phyloP scores from a whole-genome alignment of 345 rosid genomes.

The Rhodamnia rubescens region DNA sequence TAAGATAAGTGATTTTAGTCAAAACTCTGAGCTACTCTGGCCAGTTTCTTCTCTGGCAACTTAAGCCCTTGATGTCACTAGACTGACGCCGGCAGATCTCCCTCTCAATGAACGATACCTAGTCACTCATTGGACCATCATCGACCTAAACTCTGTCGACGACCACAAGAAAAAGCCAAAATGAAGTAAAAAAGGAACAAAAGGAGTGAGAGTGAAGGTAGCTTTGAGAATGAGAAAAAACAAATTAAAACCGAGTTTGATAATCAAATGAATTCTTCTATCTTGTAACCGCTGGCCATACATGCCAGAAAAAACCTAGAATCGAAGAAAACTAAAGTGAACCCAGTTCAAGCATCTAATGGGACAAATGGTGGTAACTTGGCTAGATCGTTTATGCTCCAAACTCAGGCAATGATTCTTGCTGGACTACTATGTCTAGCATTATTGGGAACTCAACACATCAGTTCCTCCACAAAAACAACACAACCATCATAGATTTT shows the following conservation, averaged over 20 bases:
- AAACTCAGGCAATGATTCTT: too few relatives aligned
- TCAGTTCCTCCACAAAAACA: neutral
- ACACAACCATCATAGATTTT: neutral
- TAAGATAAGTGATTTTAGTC: neutral
- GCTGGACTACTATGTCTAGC: too few relatives aligned
- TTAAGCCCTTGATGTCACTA: rapidly evolving
- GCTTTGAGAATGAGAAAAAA: neutral
- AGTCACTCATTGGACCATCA: neutral
- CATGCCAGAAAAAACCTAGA: neutral
- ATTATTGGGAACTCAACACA: too few relatives aligned
- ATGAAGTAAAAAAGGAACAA: neutral
- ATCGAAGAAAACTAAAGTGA: neutral
- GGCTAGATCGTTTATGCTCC: too few relatives aligned
- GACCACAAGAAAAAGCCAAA: too few relatives aligned
- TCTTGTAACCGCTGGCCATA: neutral
- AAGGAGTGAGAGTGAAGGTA: neutral
- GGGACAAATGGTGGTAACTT: too few relatives aligned
- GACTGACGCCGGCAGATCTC: rapidly evolving
- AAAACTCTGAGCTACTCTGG: too few relatives aligned
- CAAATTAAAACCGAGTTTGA: neutral
- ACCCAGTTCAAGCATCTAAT: neutral
- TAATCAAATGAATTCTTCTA: neutral
- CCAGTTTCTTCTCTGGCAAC: neutral
- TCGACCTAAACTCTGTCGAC: too few relatives aligned
- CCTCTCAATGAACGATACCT: neutral